Conservation (phyloP, 31 red algal genomes). For the Porphyra umbilicalis region DNA sequence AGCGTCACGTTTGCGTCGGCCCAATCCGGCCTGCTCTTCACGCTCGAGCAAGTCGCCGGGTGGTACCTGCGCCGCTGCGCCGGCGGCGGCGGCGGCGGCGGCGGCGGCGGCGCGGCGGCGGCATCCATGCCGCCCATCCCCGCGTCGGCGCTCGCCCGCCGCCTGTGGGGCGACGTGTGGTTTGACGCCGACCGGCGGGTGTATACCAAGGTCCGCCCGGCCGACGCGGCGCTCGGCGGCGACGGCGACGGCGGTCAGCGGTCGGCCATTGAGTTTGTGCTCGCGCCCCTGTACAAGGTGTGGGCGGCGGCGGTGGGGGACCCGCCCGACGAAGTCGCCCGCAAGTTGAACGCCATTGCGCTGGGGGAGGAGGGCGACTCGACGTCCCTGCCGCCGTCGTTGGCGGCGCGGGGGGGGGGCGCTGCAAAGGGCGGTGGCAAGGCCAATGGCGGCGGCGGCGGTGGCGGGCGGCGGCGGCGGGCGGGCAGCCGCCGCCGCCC, state of each 20-base stretch:
- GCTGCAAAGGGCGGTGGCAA: too few species aligned
- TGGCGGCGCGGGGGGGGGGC: too few species aligned
- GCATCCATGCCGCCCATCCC: conserved; percentile 23
- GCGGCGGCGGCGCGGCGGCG: conserved; percentile 2
- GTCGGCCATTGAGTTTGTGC: conserved; percentile 76
- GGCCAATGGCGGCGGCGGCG: neutral
- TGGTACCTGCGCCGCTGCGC: conserved; percentile 18
- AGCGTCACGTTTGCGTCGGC: conserved; percentile 87
- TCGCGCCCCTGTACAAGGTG: conserved; percentile 93
- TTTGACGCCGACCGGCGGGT: conserved; percentile 43
- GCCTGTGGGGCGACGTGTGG: conserved; percentile 83
- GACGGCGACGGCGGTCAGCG: conserved; percentile 15
- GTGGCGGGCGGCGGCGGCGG: too few species aligned
- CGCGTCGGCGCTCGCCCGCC: conserved; percentile 31
- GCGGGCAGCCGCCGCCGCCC: too few species aligned
- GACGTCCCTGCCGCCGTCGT: neutral
- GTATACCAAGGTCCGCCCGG: conserved; percentile 23
- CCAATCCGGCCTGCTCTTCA: conserved; percentile 60
- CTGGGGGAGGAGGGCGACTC: neutral
- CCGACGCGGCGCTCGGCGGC: neutral
- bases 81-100: neutral
- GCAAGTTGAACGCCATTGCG: neutral
- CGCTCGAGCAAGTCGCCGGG: conserved; percentile 55
- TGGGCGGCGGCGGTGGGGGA: conserved; percentile 61
- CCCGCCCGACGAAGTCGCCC: neutral